Conservation (phyloP, 306 rosid species). For the Gastrolobium bilobum region DNA sequence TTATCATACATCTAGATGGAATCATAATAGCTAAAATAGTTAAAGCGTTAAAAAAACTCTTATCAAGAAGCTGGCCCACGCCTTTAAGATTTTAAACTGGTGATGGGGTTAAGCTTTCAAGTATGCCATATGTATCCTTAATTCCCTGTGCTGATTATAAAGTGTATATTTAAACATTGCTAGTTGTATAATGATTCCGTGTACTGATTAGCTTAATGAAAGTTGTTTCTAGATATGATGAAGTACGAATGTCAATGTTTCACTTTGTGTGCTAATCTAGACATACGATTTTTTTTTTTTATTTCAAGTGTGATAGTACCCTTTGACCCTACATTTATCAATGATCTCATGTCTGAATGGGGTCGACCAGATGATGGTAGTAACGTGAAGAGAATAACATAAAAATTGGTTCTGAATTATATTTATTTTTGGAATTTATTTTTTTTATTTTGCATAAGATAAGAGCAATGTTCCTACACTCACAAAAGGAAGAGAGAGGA, state of each 20-base stretch:
- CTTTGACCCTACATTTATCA: not conserved
- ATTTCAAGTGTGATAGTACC: not conserved
- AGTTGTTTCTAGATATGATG: slow-evolving; percentile 35
- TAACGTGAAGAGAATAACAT: not conserved
- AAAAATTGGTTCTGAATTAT: not conserved
- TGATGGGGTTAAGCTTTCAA: slow-evolving; percentile 53
- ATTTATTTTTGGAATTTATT: too few species aligned
- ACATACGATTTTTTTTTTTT: not conserved
- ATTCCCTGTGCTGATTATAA: slow-evolving; percentile 51
- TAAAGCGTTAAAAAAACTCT: slow-evolving; percentile 41
- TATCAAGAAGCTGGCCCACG: slow-evolving; percentile 51
- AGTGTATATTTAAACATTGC: slow-evolving; percentile 61
- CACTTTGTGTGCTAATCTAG: not conserved
- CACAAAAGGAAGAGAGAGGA: too few species aligned
- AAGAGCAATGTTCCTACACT: too few species aligned
- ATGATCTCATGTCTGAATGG: not conserved
- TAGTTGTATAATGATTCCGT: slow-evolving; percentile 49
- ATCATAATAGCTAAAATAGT: slow-evolving; percentile 45
- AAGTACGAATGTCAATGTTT: not conserved
- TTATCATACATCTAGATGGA: slow-evolving; percentile 49
- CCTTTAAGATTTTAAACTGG: slow-evolving; percentile 64
- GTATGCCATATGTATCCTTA: slow-evolving; percentile 43
- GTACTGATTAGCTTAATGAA: slow-evolving; percentile 49
- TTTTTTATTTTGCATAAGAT: too few species aligned
- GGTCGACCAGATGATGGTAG: not conserved